These are phyloP conservation scores for Claviceps fusiformis DNA, from an alignment of 2,329 filamentous ascomycete species.

Conservation along the genomic window DNA sequence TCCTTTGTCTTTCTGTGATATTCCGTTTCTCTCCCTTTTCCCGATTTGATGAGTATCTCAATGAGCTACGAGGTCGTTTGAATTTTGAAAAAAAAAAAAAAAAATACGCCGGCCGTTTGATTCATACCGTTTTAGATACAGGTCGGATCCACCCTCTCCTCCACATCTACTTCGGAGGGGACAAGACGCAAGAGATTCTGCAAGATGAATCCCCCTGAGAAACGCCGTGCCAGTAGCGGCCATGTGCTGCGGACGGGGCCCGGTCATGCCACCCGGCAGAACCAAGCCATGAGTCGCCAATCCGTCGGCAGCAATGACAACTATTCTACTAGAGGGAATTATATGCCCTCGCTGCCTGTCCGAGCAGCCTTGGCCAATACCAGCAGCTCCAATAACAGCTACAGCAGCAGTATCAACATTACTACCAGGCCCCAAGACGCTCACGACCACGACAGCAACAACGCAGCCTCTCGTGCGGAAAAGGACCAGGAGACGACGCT, in stretches of 20 bases:
- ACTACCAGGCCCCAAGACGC: slow-evolving; percentile 12
- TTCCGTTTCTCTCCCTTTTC: neutral
- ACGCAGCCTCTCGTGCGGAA: slow-evolving; percentile 10
- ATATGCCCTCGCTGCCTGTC: too few species aligned
- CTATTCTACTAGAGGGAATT: neutral
- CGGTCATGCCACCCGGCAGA: slow-evolving; percentile 9
- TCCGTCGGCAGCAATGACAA: neutral
- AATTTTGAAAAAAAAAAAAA: too few species aligned
- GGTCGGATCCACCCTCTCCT: too few species aligned
- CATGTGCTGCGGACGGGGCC: slow-evolving; percentile 12
- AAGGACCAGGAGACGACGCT: slow-evolving; percentile 13
- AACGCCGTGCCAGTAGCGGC: slow-evolving; percentile 25
- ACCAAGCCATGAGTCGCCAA: slow-evolving; percentile 5
- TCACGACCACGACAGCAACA: slow-evolving; percentile 10
- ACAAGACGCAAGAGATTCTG: neutral
- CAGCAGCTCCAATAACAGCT: slow-evolving; percentile 13
- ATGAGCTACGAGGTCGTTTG: too few species aligned
- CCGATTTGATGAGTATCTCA: too few species aligned
- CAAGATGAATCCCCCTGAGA: slow-evolving; percentile 24
- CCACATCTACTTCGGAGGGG: too few species aligned
- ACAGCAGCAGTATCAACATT: slow-evolving; percentile 11
- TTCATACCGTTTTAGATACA: too few species aligned
- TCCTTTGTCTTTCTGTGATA: neutral
- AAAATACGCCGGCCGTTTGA: too few species aligned
- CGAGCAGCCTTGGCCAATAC: neutral